Evolutionary conservation across 2,329 filamentous ascomycete species (phyloP).

Genomic region (Colletotrichum melonis): DNA sequence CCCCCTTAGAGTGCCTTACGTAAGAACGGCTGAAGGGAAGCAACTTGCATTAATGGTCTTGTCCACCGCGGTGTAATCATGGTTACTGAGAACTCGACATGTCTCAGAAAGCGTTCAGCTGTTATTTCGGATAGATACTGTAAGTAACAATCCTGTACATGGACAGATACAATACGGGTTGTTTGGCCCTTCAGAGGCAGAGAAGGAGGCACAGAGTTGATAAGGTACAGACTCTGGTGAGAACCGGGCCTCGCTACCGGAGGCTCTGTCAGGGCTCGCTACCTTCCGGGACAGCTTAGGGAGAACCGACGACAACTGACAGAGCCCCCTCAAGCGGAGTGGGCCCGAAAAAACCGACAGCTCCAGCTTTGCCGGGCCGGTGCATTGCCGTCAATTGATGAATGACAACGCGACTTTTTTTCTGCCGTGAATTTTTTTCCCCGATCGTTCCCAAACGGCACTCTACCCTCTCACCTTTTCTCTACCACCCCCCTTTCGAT

Average conservation of each 20-base stretch:
- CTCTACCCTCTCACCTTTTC: constrained; percentile 2
- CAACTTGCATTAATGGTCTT: too few relatives aligned
- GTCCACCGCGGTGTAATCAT: too few relatives aligned
- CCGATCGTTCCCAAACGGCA: constrained; percentile 1
- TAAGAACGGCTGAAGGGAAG: background rate
- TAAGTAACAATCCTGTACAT: too few relatives aligned
- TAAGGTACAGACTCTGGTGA: too few relatives aligned
- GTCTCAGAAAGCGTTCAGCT: too few relatives aligned
- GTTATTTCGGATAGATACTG: too few relatives aligned
- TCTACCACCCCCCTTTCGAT: background rate
- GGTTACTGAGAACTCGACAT: too few relatives aligned
- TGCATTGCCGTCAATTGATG: constrained; percentile 35
- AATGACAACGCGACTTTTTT: constrained; percentile 31
- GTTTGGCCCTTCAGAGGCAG: too few relatives aligned
- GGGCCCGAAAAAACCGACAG: constrained; percentile 28
- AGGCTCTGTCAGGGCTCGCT: background rate
- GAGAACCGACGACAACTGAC: background rate
- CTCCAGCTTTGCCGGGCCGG: constrained; percentile 32
- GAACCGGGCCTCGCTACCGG: background rate
- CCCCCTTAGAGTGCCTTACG: background rate
- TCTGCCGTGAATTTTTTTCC: constrained; percentile 27
- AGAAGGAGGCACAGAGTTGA: too few relatives aligned
- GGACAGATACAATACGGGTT: too few relatives aligned
- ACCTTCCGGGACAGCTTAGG: background rate
- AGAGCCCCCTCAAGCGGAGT: constrained; percentile 20